Conservation (phyloP, 768 basidiomycete genomes). For the Cyclocybe cylindracea region DNA sequence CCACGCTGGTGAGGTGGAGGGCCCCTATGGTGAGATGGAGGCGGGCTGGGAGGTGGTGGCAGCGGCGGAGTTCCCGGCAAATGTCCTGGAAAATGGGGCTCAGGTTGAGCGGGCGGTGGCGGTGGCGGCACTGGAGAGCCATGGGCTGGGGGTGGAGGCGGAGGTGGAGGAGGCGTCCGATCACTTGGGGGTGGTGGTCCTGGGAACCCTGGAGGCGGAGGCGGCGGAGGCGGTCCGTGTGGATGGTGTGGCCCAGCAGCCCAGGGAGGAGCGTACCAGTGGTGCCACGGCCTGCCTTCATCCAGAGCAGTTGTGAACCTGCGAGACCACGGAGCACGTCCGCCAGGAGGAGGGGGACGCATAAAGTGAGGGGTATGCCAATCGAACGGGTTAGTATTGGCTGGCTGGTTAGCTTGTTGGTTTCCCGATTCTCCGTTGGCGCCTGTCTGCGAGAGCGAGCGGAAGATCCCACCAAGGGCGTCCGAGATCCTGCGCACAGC, state of each 20-base stretch:
- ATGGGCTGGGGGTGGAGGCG: constrained; percentile 16
- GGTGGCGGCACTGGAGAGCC: neutral
- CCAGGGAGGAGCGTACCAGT: constrained; percentile 10
- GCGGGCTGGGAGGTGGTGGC: constrained; percentile 8
- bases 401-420: constrained; percentile 1
- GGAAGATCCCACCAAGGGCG: constrained; percentile 59
- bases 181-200: neutral
- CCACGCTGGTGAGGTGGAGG: neutral
- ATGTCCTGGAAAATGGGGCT: too few relatives aligned
- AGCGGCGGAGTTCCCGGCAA: too few relatives aligned
- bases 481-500: constrained; percentile 65
- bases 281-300: constrained; percentile 6
- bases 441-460: constrained; percentile 25
- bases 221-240: constrained; percentile 5
- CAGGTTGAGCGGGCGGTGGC: too few relatives aligned
- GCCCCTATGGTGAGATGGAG: neutral
- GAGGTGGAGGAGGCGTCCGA: constrained; percentile 10
- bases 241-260: neutral
- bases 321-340: constrained; percentile 6
- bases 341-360: neutral
- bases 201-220: neutral
- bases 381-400: neutral
- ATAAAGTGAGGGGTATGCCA: constrained; percentile 4
- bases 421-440: constrained; percentile 10
- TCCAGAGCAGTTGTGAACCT: constrained; percentile 8